phyloP scores from a whole-genome alignment of 169 alveolate species.

The Babesia ovata region DNA sequence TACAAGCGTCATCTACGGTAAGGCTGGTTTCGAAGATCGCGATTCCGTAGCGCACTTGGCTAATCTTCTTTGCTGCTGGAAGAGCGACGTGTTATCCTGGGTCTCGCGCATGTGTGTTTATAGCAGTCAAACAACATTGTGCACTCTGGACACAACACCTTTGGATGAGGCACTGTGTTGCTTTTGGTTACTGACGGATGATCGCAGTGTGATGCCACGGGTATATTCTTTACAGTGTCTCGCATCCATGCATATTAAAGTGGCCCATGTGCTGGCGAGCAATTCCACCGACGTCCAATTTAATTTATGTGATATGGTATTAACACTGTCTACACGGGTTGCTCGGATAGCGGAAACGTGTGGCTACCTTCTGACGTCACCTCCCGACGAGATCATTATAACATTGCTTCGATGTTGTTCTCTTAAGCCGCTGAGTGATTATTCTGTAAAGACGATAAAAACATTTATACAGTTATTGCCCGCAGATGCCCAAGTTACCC shows the following conservation, averaged over 20 bases:
- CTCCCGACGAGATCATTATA: conserved; percentile 40
- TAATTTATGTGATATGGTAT: neutral
- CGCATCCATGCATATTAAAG: conserved; percentile 45
- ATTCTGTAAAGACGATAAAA: neutral
- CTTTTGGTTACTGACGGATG: conserved; percentile 15
- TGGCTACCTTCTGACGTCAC: conserved; percentile 16
- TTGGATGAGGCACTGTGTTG: conserved; percentile 57
- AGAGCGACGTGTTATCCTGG: conserved; percentile 40
- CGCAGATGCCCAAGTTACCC: conserved; percentile 1
- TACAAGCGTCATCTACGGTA: conserved; percentile 2
- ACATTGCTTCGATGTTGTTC: conserved; percentile 26
- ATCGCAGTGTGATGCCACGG: conserved; percentile 42
- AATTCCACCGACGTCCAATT: neutral
- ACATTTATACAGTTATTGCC: neutral
- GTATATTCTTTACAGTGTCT: conserved; percentile 37
- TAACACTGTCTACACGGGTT: neutral
- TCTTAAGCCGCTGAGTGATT: neutral
- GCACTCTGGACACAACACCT: conserved; percentile 51
- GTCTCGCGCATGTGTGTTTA: conserved; percentile 17
- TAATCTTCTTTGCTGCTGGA: conserved; percentile 41
- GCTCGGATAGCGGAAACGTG: neutral
- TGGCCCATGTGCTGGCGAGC: conserved; percentile 44
- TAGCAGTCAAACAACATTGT: conserved; percentile 1
- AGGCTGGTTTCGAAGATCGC: neutral
- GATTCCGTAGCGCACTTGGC: conserved; percentile 3